Percentiles rank a stretch among this genome's conserved stretches.
Evolutionary conservation across 2,329 filamentous ascomycete genomes (phyloP).

Genomic region (Venturia asperata): DNA sequence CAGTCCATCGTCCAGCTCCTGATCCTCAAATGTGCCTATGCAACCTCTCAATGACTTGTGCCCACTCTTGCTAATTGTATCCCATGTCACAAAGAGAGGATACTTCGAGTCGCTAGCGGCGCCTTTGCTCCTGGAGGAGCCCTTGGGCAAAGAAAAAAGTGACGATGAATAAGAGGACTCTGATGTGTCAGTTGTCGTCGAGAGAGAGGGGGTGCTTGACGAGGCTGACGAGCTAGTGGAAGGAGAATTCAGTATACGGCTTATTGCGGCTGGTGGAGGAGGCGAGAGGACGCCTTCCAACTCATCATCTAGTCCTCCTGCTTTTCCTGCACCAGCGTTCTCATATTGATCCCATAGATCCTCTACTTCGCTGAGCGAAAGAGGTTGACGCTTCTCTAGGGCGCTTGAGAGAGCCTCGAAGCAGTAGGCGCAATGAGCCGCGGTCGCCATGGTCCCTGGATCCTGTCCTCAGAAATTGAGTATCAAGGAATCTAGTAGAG

Average conservation of each 20-base stretch:
- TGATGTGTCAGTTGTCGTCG: conserved; percentile 22
- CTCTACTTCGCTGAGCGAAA: conserved; percentile 63
- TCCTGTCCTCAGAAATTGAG: neutral
- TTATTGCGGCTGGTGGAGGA: conserved; percentile 38
- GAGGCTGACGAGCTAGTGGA: conserved; percentile 44
- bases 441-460: conserved; percentile 62
- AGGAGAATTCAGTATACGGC: conserved; percentile 37
- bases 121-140: conserved; percentile 24
- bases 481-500: neutral
- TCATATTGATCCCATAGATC: conserved; percentile 56
- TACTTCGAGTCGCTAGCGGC: conserved; percentile 44
- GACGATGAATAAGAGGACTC: conserved; percentile 28
- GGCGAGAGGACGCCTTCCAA: conserved; percentile 26
- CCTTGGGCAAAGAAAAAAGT: conserved; percentile 31
- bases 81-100: conserved; percentile 94
- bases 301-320: conserved; percentile 30
- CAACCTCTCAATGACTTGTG: conserved; percentile 75
- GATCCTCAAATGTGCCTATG: conserved; percentile 86
- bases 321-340: conserved; percentile 29
- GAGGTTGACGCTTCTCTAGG: conserved; percentile 61
- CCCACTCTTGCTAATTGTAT: conserved; percentile 57
- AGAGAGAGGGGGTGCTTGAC: conserved; percentile 21
- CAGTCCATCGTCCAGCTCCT: conserved; percentile 66
- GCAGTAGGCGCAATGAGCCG: conserved; percentile 83
- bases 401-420: conserved; percentile 79